These are phyloP conservation scores for Pleurotus ostreatus DNA, from an alignment of 768 basidiomycete genomes.

Conservation along the genomic window DNA sequence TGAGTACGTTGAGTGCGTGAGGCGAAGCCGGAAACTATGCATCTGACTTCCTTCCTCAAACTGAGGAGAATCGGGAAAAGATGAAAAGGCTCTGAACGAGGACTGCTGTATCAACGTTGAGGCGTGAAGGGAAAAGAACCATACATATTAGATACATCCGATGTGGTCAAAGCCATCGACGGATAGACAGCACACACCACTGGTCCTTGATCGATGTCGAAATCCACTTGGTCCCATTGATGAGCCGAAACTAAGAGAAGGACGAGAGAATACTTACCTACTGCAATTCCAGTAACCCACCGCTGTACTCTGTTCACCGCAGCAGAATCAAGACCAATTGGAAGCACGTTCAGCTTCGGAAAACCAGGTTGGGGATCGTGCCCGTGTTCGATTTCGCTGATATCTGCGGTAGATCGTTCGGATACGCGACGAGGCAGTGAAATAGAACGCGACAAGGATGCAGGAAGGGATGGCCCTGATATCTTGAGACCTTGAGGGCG, in stretches of 20 bases:
- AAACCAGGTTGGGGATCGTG: neutral
- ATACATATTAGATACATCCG: conserved; percentile 82
- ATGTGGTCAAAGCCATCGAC: conserved; percentile 54
- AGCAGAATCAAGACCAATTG: neutral
- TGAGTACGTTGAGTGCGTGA: conserved; percentile 29
- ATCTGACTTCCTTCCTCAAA: conserved; percentile 81
- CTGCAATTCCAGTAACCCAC: conserved; percentile 12
- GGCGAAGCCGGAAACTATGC: conserved; percentile 85
- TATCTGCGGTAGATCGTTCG: neutral
- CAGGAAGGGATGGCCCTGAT: neutral
- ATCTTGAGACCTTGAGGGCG: neutral
- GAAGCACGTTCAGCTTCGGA: neutral
- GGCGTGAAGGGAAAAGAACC: conserved; percentile 17
- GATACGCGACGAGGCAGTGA: conserved; percentile 1
- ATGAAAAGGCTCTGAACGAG: conserved; percentile 73
- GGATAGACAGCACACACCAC: conserved; percentile 71
- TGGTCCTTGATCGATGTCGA: conserved; percentile 86
- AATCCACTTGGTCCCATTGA: conserved; percentile 55
- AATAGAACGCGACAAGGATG: neutral
- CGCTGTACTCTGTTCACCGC: conserved; percentile 8
- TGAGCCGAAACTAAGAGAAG: neutral
- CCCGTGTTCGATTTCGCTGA: neutral
- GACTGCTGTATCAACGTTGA: conserved; percentile 8
- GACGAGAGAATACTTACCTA: conserved; percentile 1
- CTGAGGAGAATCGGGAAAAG: conserved; percentile 86